These are phyloP conservation scores for Leptographium galeiforme DNA, from an alignment of 2,329 filamentous ascomycete genomes.

Conservation along the genomic window DNA sequence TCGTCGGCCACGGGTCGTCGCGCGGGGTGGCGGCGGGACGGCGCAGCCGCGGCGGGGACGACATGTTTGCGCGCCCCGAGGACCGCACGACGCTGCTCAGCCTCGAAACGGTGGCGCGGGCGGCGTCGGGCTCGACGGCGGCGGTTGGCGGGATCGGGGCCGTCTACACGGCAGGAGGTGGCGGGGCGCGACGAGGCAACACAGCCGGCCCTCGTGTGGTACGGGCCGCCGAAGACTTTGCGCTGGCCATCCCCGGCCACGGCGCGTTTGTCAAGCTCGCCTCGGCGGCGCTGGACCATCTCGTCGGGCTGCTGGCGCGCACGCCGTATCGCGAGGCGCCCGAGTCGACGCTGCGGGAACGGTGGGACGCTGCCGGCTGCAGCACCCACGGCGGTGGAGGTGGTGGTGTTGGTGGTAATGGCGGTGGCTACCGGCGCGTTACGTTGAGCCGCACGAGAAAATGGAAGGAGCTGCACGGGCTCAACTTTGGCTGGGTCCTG, in stretches of 20 bases:
- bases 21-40: background rate
- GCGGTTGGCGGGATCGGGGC: constrained; percentile 58
- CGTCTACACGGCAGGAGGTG: constrained; percentile 49
- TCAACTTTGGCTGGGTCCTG: constrained; percentile 58
- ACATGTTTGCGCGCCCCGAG: constrained; percentile 33
- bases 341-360: constrained; percentile 46
- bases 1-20: constrained; percentile 35
- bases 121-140: constrained; percentile 53
- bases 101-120: constrained; percentile 47
- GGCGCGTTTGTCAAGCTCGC: constrained; percentile 56
- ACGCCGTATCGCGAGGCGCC: constrained; percentile 50
- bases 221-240: constrained; percentile 22
- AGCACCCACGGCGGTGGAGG: constrained; percentile 20
- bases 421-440: constrained; percentile 32
- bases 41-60: constrained; percentile 10
- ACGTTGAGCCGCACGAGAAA: constrained; percentile 50
- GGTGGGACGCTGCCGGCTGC: constrained; percentile 51
- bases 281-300: constrained; percentile 45
- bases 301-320: constrained; percentile 44
- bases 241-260: constrained; percentile 52
- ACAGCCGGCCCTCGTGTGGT: background rate
- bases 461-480: constrained; percentile 58
- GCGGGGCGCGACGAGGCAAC: constrained; percentile 13
- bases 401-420: constrained; percentile 36
- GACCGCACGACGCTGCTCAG: constrained; percentile 43